A percentile compares a stretch with the other conserved stretches of the same genome.
Evolutionary conservation across 129 eudicot species (phyloP).

Genomic region (Scalesia atractyloides): DNA sequence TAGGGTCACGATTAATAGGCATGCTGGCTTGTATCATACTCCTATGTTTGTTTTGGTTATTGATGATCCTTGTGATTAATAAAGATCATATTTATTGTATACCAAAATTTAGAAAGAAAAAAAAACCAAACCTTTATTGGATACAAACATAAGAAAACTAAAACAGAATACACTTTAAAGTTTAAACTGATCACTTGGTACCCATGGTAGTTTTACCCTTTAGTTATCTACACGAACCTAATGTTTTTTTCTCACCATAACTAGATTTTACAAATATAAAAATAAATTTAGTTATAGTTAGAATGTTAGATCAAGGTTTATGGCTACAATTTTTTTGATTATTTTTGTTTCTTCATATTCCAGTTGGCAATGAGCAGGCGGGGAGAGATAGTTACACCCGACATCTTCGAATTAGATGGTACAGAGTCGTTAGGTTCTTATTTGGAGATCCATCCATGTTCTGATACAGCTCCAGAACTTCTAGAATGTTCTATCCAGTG

Average conservation of each 20-base stretch:
- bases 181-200: neutral
- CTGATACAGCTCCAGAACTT: slow-evolving; percentile 59
- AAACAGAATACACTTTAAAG: neutral
- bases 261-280: neutral
- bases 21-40: neutral
- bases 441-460: slow-evolving; percentile 60
- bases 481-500: slow-evolving; percentile 86
- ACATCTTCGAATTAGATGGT: slow-evolving; percentile 76
- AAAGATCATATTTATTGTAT: too few relatives aligned
- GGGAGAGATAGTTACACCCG: slow-evolving; percentile 42
- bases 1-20: neutral
- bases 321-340: neutral
- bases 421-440: slow-evolving; percentile 78
- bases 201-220: neutral
- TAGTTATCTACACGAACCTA: neutral
- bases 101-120: neutral
- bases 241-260: neutral
- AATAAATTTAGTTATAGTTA: neutral
- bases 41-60: neutral
- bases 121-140: neutral
- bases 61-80: neutral
- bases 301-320: neutral
- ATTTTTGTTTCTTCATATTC: slow-evolving; percentile 18
- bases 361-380: slow-evolving; percentile 77
- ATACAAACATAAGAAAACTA: too few relatives aligned